Base-by-base conservation (phyloP, 176 grass and related monocot species). In the Avena eriantha region DNA sequence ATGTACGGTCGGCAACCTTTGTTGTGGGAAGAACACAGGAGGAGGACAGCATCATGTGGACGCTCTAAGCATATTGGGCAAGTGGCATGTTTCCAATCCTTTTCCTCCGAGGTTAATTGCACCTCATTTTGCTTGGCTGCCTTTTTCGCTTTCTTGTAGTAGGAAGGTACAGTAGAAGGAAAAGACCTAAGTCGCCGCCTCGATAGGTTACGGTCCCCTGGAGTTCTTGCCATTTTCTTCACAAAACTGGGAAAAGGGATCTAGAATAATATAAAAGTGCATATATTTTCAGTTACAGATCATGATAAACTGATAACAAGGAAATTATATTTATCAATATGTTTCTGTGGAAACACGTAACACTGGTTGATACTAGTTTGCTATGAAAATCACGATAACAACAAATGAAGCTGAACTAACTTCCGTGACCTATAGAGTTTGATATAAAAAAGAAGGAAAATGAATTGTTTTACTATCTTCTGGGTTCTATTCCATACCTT, bases 1-100 rank as follows among this genome's bases (percentile, higher is more conserved):
- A 96, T 98, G 76, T 95, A 98, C 59, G 92, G 92, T 22, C 92
- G 92, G 78, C 96, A 98, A 58, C 93, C 93, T 45, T 96, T 96
- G 79, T 84, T 86, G 77, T 98, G 86, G 68, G 90, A 98, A 63
- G 92, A 98, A 64, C 93, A 96, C 59, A 96, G 88, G 65, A 98
- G 96, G 82, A 98, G 90, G 1, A 96, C 93, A 78, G 92, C 93
- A 88, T 90, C 87, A 84, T 98, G 92, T 74, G 96, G 96, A 31
- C 29, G 76, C 85, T 98, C 96, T 87, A 98, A 84, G 76, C 96
- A 98, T 66, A 98, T 95, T 34, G 96, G 86, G 80, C 96, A 98
- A 34, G 78, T 87, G 58, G 84, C 93, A 71, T 92, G 76, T 84
- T 95, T 85, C 93, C 96, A 91, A 75, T 90, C 90, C 43, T 87